Conservation (phyloP, 495 filamentous ascomycete species). For the Aspergillus leporis region DNA sequence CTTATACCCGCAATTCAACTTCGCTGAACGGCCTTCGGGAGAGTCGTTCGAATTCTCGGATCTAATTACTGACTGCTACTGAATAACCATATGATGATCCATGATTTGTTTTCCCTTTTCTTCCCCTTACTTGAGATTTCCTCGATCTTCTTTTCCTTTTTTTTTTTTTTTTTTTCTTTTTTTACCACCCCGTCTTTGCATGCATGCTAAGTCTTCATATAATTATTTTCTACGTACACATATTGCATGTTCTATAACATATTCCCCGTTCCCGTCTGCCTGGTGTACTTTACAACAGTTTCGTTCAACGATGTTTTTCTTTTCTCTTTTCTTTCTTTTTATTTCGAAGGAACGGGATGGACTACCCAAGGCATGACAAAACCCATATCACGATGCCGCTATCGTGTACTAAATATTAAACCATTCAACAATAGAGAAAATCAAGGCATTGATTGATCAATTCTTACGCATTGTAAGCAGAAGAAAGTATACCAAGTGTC, state of each 20-base stretch:
- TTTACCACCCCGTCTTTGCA: background rate
- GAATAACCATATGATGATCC: background rate
- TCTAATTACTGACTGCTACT: conserved; percentile 19
- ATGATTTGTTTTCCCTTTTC: background rate
- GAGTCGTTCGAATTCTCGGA: conserved; percentile 23
- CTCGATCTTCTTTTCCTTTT: background rate
- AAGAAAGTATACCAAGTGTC: too few species aligned
- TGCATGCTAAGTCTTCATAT: background rate
- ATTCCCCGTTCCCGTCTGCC: too few species aligned
- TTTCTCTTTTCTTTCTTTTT: too few species aligned
- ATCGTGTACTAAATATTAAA: too few species aligned
- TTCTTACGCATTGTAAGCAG: too few species aligned
- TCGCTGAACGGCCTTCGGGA: conserved; percentile 1
- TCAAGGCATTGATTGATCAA: too few species aligned
- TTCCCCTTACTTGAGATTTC: background rate
- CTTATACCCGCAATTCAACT: conserved; percentile 4
- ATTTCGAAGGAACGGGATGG: too few species aligned
- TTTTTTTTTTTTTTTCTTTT: background rate
- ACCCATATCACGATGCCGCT: too few species aligned
- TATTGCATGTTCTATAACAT: background rate
- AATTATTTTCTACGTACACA: conserved; percentile 2
- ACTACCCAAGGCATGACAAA: too few species aligned
- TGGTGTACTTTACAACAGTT: too few species aligned
- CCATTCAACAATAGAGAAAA: too few species aligned
- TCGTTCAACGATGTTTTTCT: too few species aligned